Evolutionary conservation across 73 alveolate genomes (phyloP), one percentile per base, ranked within the genome.

Genomic region (Stentor roeselii): DNA sequence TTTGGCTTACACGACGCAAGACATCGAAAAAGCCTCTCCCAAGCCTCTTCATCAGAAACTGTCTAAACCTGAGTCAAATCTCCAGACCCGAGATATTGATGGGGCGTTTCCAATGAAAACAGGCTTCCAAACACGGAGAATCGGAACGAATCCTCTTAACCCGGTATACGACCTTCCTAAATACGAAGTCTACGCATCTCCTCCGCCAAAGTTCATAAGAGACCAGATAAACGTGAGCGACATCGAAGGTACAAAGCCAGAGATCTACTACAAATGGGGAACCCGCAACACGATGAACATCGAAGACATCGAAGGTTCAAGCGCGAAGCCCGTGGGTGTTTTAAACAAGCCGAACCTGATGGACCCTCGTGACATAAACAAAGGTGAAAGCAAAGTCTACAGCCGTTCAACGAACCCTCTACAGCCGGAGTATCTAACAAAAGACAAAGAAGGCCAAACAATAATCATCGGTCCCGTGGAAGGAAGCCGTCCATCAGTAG

Each of bases 191-290:
- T 88, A 91, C 61, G 95, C 96, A 3, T 86, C 88, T 0, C 89
- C 92, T 27, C 92, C 95, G 6, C 98, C 99, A 0, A 93, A 92
- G 76, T 95, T 93, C 92, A 94, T 95, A 41, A 86, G 99, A 78
- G 97, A 95, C 83, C 87, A 92, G 35, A 93, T 93, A 76, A 92
- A 87, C 76, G 87, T 88, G 27, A 87, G 83, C 34, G 98, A 93
- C 84, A 92, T 95, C 61, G 92, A 92, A 60, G 99, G 98, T 1
- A 93, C 97, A 21, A 85, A 87, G 59, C 98, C 98, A 2, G 90
- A 84, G 41, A 90, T 84, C 39, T 89, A 92, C 60, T 35, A 37
- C 84, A 83, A 86, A 39, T 92, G 89, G 88, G 78, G 86, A 82
- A 95, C 98, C 0, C 91, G 98, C 76, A 92, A 90, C 36, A 91